phyloP scores from a whole-genome alignment of 345 rosid genomes.

The Excoecaria agallocha region DNA sequence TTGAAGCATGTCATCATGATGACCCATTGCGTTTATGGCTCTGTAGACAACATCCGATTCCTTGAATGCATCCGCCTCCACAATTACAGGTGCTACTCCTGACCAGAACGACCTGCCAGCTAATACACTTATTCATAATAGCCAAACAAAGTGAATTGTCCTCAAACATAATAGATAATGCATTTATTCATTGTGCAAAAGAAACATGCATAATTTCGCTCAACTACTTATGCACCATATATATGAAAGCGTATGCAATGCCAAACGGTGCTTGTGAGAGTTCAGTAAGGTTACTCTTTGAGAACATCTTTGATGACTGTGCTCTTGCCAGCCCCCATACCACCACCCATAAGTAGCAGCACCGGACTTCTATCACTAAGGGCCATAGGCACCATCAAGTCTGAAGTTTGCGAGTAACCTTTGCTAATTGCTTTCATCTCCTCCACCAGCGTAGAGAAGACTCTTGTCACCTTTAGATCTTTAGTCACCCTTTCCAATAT shows the following conservation, averaged over 20 bases:
- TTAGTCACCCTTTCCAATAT: constrained; percentile 79
- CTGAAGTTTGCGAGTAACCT: constrained; percentile 63
- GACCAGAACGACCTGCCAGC: constrained; percentile 75
- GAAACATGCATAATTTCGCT: neutral
- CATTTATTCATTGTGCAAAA: neutral
- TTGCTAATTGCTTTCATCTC: constrained; percentile 84
- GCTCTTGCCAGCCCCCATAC: constrained; percentile 99
- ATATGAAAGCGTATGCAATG: no score
- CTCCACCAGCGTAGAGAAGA: constrained; percentile 73
- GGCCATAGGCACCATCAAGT: constrained; percentile 89
- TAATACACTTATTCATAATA: neutral
- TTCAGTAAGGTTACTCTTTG: constrained; percentile 62
- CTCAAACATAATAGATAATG: no score
- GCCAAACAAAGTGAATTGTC: no score
- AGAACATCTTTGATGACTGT: constrained; percentile 90
- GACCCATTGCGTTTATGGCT: constrained; percentile 87
- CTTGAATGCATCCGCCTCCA: constrained; percentile 95
- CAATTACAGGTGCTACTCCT: constrained; percentile 76
- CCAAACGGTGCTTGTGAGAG: no score
- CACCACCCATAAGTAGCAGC: constrained; percentile 94
- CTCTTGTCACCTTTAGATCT: constrained; percentile 74
- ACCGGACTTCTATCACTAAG: constrained; percentile 81
- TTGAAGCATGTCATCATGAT: constrained; percentile 69
- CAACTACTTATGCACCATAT: no score
- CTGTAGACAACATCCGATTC: constrained; percentile 90